Conservation (phyloP, 2,329 filamentous ascomycete genomes). For the Arthrinium phaeospermum region DNA sequence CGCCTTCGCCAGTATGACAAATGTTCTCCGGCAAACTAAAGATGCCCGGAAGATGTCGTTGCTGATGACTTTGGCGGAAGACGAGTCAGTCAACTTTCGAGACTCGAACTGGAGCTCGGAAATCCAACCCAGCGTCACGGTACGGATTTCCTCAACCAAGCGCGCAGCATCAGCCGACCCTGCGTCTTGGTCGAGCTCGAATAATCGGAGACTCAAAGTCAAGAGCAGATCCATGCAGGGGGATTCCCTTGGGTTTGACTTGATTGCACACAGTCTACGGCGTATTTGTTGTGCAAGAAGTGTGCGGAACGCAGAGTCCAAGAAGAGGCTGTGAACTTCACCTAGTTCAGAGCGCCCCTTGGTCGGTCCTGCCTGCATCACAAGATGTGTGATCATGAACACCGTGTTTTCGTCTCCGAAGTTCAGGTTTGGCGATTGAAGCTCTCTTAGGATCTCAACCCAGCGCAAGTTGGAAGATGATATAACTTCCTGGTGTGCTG, state of each 20-base stretch:
- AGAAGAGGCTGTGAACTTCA: conserved; percentile 54
- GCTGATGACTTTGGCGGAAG: conserved; percentile 44
- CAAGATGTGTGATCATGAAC: conserved; percentile 56
- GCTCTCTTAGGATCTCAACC: conserved; percentile 54
- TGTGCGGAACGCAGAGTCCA: conserved; percentile 53
- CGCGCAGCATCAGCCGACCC: not conserved
- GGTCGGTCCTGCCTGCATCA: conserved; percentile 60
- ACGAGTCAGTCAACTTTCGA: conserved; percentile 41
- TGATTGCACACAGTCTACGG: conserved; percentile 49
- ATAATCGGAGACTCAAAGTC: conserved; percentile 52
- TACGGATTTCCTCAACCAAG: conserved; percentile 49
- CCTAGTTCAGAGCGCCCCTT: conserved; percentile 42
- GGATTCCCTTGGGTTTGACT: conserved; percentile 63
- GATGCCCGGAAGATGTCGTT: conserved; percentile 59
- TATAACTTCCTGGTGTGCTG: conserved; percentile 55
- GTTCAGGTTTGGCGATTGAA: conserved; percentile 62
- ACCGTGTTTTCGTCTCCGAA: conserved; percentile 61
- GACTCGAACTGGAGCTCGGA: conserved; percentile 50
- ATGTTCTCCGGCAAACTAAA: conserved; percentile 53
- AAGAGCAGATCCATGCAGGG: conserved; percentile 64
- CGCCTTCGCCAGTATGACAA: conserved; percentile 21
- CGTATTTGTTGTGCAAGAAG: conserved; percentile 54
- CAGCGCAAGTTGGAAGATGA: conserved; percentile 55
- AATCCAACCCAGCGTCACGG: conserved; percentile 56
- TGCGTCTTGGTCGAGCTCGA: conserved; percentile 10